These are phyloP conservation scores for Delitschia confertaspora DNA, from an alignment of 495 filamentous ascomycete species.

Conservation along the genomic window DNA sequence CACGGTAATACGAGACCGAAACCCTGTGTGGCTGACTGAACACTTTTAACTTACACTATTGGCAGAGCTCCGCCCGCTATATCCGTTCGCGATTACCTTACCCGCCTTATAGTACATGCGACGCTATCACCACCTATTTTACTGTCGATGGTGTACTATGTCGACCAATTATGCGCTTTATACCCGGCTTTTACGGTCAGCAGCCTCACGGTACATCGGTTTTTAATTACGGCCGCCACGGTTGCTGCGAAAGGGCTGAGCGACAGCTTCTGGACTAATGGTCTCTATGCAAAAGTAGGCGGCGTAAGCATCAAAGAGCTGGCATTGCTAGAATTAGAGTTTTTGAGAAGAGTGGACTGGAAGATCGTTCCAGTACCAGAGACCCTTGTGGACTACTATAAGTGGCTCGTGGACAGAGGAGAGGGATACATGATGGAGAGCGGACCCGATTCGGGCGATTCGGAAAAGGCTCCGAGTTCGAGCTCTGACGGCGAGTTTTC, in stretches of 20 bases:
- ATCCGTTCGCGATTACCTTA: slow-evolving; percentile 83
- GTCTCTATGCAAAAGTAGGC: slow-evolving; percentile 85
- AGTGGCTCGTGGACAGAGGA: slow-evolving; percentile 66
- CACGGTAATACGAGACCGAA: slow-evolving; percentile 60
- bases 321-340: slow-evolving; percentile 89
- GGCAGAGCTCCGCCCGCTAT: slow-evolving; percentile 81
- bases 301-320: slow-evolving; percentile 82
- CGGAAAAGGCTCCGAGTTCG: not conserved
- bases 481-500: too few species aligned
- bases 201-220: slow-evolving; percentile 90
- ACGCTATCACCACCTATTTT: slow-evolving; percentile 87
- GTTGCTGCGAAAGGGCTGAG: slow-evolving; percentile 93
- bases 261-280: slow-evolving; percentile 96
- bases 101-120: slow-evolving; percentile 85
- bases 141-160: slow-evolving; percentile 99
- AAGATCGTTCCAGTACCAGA: slow-evolving; percentile 93
- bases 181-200: slow-evolving; percentile 93
- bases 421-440: slow-evolving; percentile 49
- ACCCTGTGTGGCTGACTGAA: not conserved
- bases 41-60: slow-evolving; percentile 5
- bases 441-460: not conserved
- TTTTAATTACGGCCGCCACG: slow-evolving; percentile 89
- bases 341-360: slow-evolving; percentile 86
- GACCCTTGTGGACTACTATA: slow-evolving; percentile 85
- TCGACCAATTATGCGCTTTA: slow-evolving; percentile 84